Evolutionary conservation across 371 early-diverging fungal genomes (phyloP).

Genomic region (Mortierella polycephala): DNA sequence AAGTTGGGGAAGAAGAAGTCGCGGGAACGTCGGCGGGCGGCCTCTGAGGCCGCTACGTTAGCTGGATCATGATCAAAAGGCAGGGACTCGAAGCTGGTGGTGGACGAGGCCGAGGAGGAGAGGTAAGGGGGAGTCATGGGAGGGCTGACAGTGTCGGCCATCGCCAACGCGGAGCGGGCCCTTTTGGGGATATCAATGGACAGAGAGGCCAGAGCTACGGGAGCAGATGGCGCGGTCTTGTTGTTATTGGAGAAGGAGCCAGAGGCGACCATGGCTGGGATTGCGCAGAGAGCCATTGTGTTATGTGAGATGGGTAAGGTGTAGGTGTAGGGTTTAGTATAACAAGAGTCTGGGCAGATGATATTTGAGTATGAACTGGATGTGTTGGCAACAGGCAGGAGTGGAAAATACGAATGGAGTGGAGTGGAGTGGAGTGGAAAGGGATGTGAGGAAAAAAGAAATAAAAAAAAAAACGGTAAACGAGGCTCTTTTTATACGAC

Average conservation of each 20-base stretch:
- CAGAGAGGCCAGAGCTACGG: slow-evolving; percentile 4
- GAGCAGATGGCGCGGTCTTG: slow-evolving; percentile 21
- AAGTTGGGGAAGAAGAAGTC: slow-evolving; percentile 42
- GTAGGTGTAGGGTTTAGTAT: too few relatives aligned
- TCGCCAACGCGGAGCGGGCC: slow-evolving; percentile 13
- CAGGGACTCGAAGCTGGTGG: slow-evolving; percentile 32
- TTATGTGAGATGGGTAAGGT: background rate
- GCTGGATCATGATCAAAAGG: background rate
- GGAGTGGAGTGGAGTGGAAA: slow-evolving; percentile 1
- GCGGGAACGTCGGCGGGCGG: slow-evolving; percentile 21
- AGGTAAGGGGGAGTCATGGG: slow-evolving; percentile 59
- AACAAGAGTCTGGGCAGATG: background rate
- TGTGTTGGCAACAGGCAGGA: background rate
- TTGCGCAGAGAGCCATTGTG: slow-evolving; percentile 4
- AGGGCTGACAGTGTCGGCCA: slow-evolving; percentile 28
- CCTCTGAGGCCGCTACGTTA: background rate
- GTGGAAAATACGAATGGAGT: slow-evolving; percentile 3
- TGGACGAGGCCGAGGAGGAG: slow-evolving; percentile 58
- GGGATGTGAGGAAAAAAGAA: slow-evolving; percentile 1
- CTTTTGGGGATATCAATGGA: slow-evolving; percentile 31
- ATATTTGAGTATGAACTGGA: background rate
- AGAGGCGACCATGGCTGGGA: slow-evolving; percentile 20
- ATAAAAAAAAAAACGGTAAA: background rate
- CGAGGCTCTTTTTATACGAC: background rate
- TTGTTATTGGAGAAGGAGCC: slow-evolving; percentile 14